Evolutionary conservation across 1,139 yeast species (phyloP), one percentile per base, ranked within the genome.

Genomic region (Diutina catenulata): DNA sequence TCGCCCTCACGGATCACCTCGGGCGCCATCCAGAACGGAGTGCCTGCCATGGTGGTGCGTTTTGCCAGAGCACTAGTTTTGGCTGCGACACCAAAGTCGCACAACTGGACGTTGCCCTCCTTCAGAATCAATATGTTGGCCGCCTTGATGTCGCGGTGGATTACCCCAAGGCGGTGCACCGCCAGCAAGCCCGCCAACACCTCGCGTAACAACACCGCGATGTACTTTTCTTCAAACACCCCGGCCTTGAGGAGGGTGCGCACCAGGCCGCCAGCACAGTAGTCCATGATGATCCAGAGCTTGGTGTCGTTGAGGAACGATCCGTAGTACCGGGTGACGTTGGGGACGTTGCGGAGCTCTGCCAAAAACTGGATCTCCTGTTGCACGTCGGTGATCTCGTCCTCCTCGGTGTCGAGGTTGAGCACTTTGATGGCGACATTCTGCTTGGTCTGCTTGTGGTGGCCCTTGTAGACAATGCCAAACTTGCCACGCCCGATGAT

Each of bases 11-110:
- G 74, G 33, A 91, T 91, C 20, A 91, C 98, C 56, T 91, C 98
- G 0, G 98, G 98, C 0, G 98, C 98, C 99, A 93, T 93, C 99
- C 99, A 93, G 56, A 88, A 93, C 0, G 98, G 98, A 0, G 99
- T 93, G 5, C 99, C 99, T 0, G 95, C 97, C 75, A 91, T 87
- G 1, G 98, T 91, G 32, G 91, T 84, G 50, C 98, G 70, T 52
- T 88, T 82, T 37, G 77, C 58, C 24, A 79, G 77, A 31, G 79
- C 74, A n/a, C 88, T 70, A 1, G 94, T 75, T 54, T 86, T 93
- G 1, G 97, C 96, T 0, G 98, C 97, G 13, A 91, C 98, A 24
- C 99, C 99, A 60, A 91, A 91, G 57, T 91, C 99, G 67, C 98
- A 91, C 37, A 93, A 67, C 50, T 84, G 87, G 3, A 91, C 94